A percentile compares a stretch with the other conserved stretches of the same genome.
These are phyloP conservation scores for Trametes villosa DNA, from an alignment of 768 basidiomycete genomes.

Conservation along the genomic window DNA sequence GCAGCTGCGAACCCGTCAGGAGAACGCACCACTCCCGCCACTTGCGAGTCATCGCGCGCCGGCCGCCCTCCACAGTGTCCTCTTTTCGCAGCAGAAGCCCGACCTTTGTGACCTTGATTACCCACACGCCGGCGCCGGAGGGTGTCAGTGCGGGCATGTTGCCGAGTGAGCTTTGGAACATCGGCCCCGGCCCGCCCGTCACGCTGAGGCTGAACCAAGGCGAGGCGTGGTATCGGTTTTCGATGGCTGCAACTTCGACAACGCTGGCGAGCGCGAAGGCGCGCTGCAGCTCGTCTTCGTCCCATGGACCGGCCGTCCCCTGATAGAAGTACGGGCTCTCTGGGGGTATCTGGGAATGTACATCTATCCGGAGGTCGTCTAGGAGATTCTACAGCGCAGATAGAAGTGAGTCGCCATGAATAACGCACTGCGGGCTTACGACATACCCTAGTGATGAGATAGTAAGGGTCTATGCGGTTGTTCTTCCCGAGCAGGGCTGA, in stretches of 20 bases:
- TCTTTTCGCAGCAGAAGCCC: constrained; percentile 84
- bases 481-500: constrained; percentile 54
- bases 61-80: constrained; percentile 76
- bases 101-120: constrained; percentile 77
- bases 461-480: constrained; percentile 88
- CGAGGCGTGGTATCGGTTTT: constrained; percentile 42
- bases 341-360: constrained; percentile 58
- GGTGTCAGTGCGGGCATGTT: constrained; percentile 24
- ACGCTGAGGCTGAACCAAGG: constrained; percentile 48
- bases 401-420: background rate
- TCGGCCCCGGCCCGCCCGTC: constrained; percentile 38
- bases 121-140: constrained; percentile 39
- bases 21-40: constrained; percentile 89
- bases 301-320: constrained; percentile 68
- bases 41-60: constrained; percentile 75
- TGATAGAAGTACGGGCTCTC: constrained; percentile 70
- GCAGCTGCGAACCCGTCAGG: constrained; percentile 86
- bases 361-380: constrained; percentile 68
- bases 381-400: constrained; percentile 58
- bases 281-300: constrained; percentile 65
- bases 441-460: constrained; percentile 80
- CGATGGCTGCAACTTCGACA: constrained; percentile 56
- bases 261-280: constrained; percentile 64
- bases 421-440: background rate
- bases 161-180: constrained; percentile 36